phyloP scores from a whole-genome alignment of 495 filamentous ascomycete genomes.

The Friedmanniomyces simplex region DNA sequence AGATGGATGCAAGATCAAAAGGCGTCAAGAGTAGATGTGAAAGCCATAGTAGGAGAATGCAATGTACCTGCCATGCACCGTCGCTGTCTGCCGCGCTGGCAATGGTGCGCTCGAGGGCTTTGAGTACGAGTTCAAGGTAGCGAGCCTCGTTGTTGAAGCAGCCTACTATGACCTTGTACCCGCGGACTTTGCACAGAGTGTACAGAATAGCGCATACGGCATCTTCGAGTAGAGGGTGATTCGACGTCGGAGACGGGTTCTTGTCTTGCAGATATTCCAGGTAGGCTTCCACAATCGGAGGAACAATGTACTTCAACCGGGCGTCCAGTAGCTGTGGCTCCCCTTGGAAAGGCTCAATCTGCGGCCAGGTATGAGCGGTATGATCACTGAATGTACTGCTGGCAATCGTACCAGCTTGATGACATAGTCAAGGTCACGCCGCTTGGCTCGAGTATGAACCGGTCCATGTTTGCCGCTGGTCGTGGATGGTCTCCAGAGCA shows the following conservation, averaged over 20 bases:
- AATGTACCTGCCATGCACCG: slow-evolving; percentile 72
- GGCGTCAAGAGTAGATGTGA: slow-evolving; percentile 83
- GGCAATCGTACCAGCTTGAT: slow-evolving; percentile 22
- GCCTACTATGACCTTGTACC: slow-evolving; percentile 79
- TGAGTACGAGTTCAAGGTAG: slow-evolving; percentile 67
- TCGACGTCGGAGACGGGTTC: background rate
- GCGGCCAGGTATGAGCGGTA: slow-evolving; percentile 20
- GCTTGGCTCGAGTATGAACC: slow-evolving; percentile 21
- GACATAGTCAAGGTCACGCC: slow-evolving; percentile 23
- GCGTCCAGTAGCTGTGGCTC: slow-evolving; percentile 93
- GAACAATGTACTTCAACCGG: slow-evolving; percentile 62
- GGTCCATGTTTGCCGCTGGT: background rate
- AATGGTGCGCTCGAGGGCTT: slow-evolving; percentile 43
- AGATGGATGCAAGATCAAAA: slow-evolving; percentile 81
- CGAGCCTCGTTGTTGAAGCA: slow-evolving; percentile 84
- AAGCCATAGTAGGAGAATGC: slow-evolving; percentile 82
- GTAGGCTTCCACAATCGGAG: slow-evolving; percentile 61
- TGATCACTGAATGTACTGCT: background rate
- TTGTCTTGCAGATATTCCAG: slow-evolving; percentile 46
- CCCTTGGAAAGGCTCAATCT: slow-evolving; percentile 92
- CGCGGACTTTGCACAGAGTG: slow-evolving; percentile 86
- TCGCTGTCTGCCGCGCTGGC: slow-evolving; percentile 31
- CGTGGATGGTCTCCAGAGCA: slow-evolving; percentile 19
- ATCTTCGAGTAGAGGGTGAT: slow-evolving; percentile 28
- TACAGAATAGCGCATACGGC: slow-evolving; percentile 74